Base-by-base conservation (phyloP, 1,284 basidiomycete genomes). In the Pisolithus thermaeus region DNA sequence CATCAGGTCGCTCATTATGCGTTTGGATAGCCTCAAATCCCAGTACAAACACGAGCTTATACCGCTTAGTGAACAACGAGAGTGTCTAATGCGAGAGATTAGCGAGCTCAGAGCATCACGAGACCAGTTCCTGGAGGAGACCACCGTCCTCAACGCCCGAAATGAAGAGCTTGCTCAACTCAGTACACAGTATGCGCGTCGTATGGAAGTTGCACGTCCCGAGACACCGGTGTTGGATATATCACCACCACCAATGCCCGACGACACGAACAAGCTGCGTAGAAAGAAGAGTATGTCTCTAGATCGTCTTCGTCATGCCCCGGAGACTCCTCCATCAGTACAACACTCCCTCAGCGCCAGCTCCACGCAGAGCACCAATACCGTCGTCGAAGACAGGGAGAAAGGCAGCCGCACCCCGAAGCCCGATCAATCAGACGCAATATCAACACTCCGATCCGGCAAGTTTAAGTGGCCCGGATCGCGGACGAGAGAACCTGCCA, bases 81-180 rank as follows among this genome's bases (percentile, higher is more conserved):
- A 97, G 61, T 76, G 76, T 0, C 72, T 98, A 27, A 67, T 78
- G 25, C 79, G 92, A 47, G 96, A 98, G 70, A 86, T 98, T 52
- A 75, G 79, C 8, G 94, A 97, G 61, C 83, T 99, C 48, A 87
- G 85, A 62, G 87, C 91, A 28, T 84, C 90, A 3, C 81, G 92
- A 28, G 92, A 97, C 59, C 80, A 87, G 38, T 90, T 90, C 71
- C 71, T 95, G 18, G 94, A 97, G 61, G 95, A 98, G 72, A 90
- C 93, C 1, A 87, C 91, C 0, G 84, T 86, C 20, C 79, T 99
- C 47, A 93, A 92, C 63, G 87, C 86, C 14, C 84, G 93, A 52
- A 97, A 98, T 70, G 93, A 96, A 62, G 90, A 95, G 66, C 78
- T 98, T 11, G 88, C 87, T 5, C 89, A 93, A 64, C 79, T 96